phyloP scores from a whole-genome alignment of 148 eudicot genomes.

The Diospyros lotus region DNA sequence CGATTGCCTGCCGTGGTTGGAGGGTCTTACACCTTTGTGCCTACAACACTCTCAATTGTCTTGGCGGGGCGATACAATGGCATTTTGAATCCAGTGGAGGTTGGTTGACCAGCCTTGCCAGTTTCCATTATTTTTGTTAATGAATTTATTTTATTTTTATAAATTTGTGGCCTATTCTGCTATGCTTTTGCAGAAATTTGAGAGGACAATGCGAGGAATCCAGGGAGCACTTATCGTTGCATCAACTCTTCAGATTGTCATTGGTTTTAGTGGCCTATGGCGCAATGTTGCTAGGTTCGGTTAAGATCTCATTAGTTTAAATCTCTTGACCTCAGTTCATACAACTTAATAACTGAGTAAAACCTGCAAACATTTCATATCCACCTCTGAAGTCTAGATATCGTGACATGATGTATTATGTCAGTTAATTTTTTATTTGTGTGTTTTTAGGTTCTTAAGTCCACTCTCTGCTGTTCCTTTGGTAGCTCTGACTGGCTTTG shows the following conservation, averaged over 20 bases:
- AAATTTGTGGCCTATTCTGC: conserved; percentile 11
- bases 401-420: no score
- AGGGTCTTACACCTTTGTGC: conserved; percentile 75
- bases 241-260: conserved; percentile 66
- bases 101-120: conserved; percentile 13
- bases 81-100: conserved; percentile 67
- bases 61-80: conserved; percentile 65
- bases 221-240: conserved; percentile 96
- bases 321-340: background rate
- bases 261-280: conserved; percentile 97
- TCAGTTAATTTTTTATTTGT: background rate
- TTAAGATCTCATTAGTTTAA: background rate
- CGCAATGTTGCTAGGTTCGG: conserved; percentile 67
- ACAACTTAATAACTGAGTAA: no score
- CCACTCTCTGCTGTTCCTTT: conserved; percentile 82
- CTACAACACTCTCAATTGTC: conserved; percentile 71
- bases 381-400: no score
- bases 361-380: no score
- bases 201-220: conserved; percentile 65
- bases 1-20: conserved; percentile 88
- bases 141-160: background rate
- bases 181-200: conserved; percentile 53
- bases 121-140: background rate
- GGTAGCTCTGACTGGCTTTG: conserved; percentile 76
- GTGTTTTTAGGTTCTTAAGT: conserved; percentile 57